A percentile compares a stretch with the other conserved stretches of the same genome.
Evolutionary conservation across 169 alveolate species (phyloP).

Genomic region (Cryptosporidium parvum): DNA sequence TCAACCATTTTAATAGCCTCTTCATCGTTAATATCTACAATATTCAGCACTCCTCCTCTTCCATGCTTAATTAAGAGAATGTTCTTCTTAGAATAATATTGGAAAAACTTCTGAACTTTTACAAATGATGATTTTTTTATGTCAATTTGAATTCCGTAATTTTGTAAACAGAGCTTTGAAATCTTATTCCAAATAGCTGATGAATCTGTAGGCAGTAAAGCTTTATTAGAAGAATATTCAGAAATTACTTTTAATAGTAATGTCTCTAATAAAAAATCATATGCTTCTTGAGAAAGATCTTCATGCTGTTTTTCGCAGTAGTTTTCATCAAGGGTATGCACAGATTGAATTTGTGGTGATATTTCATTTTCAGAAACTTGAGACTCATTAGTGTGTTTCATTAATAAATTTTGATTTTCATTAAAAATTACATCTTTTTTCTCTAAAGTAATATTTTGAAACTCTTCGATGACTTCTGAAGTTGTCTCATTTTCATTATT

Average conservation of each 20-base stretch:
- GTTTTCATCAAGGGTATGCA: no score
- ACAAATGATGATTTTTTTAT: constrained; percentile 51
- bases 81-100: constrained; percentile 23
- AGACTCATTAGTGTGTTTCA: not conserved
- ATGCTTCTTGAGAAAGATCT: not conserved
- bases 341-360: not conserved
- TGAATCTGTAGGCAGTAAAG: constrained; percentile 49
- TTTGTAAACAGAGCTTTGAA: not conserved
- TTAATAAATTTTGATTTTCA: not conserved
- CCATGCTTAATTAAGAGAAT: constrained; percentile 28
- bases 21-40: constrained; percentile 21
- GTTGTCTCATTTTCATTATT: not conserved
- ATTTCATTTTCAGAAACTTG: not conserved
- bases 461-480: not conserved
- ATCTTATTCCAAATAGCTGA: constrained; percentile 69
- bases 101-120: constrained; percentile 47
- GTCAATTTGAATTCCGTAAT: constrained; percentile 29
- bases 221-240: constrained; percentile 2
- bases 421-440: not conserved
- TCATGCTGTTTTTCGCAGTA: not conserved
- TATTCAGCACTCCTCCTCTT: constrained; percentile 32
- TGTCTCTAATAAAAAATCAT: constrained; percentile 38
- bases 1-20: not conserved
- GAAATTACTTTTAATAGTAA: constrained; percentile 8
- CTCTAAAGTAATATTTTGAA: not conserved